Evolutionary conservation across 164 flowering plant species (phyloP), one percentile per base, ranked within the genome.

Genomic region (Brasenia schreberi): DNA sequence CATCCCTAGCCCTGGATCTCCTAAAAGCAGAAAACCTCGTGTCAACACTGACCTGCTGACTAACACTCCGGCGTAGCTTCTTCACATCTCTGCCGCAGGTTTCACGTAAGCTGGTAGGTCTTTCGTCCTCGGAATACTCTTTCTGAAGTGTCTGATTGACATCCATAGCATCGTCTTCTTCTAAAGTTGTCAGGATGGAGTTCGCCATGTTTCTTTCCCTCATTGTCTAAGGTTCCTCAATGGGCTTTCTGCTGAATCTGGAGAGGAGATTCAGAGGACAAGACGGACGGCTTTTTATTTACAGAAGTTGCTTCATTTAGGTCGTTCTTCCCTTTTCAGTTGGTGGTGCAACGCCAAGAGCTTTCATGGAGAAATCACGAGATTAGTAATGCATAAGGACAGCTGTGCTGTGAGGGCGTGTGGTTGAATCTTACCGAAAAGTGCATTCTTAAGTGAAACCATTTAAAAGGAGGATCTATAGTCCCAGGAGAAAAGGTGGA

Each of bases 21-120:
- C 77, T 74, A 23, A 91, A 80, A 12, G 71, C 90, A 3, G 98
- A 83, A 63, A 91, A 89, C 0, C 96, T 96, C 0, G 99, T 94
- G 75, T 94, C 99, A 0, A 94, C 79, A 0, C 97, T 91, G 1
- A 94, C 94, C 72, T 94, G 99, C 71, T 94, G 68, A 69, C 80
- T 83, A 61, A 94, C 81, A 69, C 71, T 73, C 64, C 77, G 73
- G 1, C 72, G 72, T 3, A 66, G 75, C 69, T 74, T 77, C 81
- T 68, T 82, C 44, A 45, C 33, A 0, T 82, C 83, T 56, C 75
- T 64, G 10, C 56, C 56, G 16, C 4, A 14, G 56, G 16, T 49
- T 14, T 49, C 56, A 14, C 56, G 56, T 9, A 49, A 49, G 16
- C 16, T 49, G 12, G 16, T 49, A 14, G 56, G 56, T 14, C 16